Evolutionary conservation across 1,284 basidiomycete genomes (phyloP).

Genomic region (Cystobasidium pallidum): DNA sequence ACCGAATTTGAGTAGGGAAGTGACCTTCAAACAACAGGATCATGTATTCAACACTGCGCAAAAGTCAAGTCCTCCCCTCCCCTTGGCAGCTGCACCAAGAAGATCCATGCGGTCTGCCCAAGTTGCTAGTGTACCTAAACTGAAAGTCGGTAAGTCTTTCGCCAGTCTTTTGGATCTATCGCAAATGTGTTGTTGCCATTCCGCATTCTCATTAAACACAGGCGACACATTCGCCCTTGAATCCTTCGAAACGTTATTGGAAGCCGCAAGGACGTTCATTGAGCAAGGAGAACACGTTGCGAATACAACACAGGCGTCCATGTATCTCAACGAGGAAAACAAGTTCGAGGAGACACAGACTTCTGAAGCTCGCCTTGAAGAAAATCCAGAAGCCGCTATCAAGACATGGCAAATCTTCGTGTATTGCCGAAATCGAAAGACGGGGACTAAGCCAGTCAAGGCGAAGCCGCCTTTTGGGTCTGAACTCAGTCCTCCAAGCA

Average conservation of each 20-base stretch:
- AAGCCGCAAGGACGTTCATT: not conserved
- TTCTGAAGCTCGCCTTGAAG: too few relatives aligned
- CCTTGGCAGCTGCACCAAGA: too few relatives aligned
- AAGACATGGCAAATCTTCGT: slow-evolving; percentile 25
- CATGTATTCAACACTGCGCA: too few relatives aligned
- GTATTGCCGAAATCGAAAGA: slow-evolving; percentile 13
- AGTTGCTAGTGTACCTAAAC: not conserved
- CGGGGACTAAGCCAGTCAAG: not conserved
- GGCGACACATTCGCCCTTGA: not conserved
- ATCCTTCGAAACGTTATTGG: not conserved
- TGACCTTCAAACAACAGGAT: too few relatives aligned
- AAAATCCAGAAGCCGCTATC: not conserved
- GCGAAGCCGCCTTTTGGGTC: not conserved
- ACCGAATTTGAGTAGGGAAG: too few relatives aligned
- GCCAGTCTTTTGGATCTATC: not conserved
- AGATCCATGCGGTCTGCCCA: not conserved
- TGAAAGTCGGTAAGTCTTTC: slow-evolving; percentile 3
- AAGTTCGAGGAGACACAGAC: slow-evolving; percentile 10
- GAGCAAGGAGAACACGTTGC: slow-evolving; percentile 5
- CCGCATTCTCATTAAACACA: not conserved
- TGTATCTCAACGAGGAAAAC: slow-evolving; percentile 5
- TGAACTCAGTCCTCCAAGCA: not conserved
- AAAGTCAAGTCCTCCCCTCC: too few relatives aligned
- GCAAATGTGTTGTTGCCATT: not conserved
- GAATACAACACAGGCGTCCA: not conserved